Evolutionary conservation across 2,329 filamentous ascomycete species (phyloP).

Genomic region (Scedosporium boydii): DNA sequence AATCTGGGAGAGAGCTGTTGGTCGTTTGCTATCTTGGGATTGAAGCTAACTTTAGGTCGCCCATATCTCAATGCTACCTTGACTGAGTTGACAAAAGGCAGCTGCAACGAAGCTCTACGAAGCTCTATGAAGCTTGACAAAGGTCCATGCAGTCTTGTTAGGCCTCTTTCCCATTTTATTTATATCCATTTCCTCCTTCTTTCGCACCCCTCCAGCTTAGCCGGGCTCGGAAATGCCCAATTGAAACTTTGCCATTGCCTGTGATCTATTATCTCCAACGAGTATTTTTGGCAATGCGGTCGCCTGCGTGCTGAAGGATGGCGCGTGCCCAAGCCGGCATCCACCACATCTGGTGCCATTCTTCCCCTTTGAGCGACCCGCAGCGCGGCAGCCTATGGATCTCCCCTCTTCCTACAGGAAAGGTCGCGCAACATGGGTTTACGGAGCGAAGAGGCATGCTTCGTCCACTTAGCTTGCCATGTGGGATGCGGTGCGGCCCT

Average conservation of each 20-base stretch:
- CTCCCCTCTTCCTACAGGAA: not conserved
- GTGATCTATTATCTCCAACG: too few species aligned
- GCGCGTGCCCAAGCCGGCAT: not conserved
- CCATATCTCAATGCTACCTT: too few species aligned
- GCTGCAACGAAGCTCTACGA: too few species aligned
- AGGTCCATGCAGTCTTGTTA: too few species aligned
- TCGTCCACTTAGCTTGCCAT: not conserved
- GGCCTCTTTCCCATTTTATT: too few species aligned
- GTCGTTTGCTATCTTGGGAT: not conserved
- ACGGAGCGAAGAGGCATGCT: not conserved
- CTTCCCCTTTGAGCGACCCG: conserved; percentile 1
- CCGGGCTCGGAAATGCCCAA: not conserved
- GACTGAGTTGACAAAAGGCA: too few species aligned
- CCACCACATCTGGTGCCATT: not conserved
- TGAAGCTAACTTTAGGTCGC: too few species aligned
- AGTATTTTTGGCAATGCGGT: not conserved
- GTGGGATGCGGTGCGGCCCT: conserved; percentile 3
- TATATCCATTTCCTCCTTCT: too few species aligned
- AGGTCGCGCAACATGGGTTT: not conserved
- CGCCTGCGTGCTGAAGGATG: not conserved
- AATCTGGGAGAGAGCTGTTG: not conserved
- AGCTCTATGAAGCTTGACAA: too few species aligned
- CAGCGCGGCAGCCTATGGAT: not conserved
- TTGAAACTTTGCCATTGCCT: too few species aligned
- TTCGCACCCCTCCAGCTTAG: not conserved